phyloP scores from a whole-genome alignment of 371 early-diverging fungal genomes.

The Mucor indicus region DNA sequence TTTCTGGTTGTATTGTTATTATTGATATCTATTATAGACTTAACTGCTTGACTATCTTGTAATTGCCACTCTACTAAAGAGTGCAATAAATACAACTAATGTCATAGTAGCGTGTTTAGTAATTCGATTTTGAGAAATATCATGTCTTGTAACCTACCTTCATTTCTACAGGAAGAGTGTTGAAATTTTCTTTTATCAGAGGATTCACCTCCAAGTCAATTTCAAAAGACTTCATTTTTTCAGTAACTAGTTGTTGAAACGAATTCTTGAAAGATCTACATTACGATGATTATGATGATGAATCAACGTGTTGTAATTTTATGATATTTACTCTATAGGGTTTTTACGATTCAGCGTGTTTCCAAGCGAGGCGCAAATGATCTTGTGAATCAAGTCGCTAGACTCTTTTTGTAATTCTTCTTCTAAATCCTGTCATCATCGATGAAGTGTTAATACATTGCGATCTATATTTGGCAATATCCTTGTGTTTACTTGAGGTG shows the following conservation, averaged over 20 bases:
- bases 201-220: constrained; percentile 35
- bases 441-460: not conserved
- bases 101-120: not conserved
- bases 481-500: constrained; percentile 26
- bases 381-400: constrained; percentile 21
- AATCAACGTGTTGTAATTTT: no score
- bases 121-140: not conserved
- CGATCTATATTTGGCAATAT: no score
- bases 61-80: constrained; percentile 45
- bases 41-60: constrained; percentile 33
- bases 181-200: constrained; percentile 19
- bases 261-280: constrained; percentile 20
- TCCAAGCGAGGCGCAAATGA: constrained; percentile 32
- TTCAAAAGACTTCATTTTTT: constrained; percentile 31
- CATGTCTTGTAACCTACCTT: constrained; percentile 25
- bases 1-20: constrained; percentile 5
- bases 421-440: constrained; percentile 30
- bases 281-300: no score
- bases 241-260: constrained; percentile 24
- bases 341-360: constrained; percentile 42
- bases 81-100: constrained; percentile 28
- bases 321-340: constrained; percentile 28
- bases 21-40: constrained; percentile 19
- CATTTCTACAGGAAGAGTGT: constrained; percentile 11
- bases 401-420: constrained; percentile 15